Conservation (phyloP, 139 green algal species). For the Zygnema circumcarinatum region DNA sequence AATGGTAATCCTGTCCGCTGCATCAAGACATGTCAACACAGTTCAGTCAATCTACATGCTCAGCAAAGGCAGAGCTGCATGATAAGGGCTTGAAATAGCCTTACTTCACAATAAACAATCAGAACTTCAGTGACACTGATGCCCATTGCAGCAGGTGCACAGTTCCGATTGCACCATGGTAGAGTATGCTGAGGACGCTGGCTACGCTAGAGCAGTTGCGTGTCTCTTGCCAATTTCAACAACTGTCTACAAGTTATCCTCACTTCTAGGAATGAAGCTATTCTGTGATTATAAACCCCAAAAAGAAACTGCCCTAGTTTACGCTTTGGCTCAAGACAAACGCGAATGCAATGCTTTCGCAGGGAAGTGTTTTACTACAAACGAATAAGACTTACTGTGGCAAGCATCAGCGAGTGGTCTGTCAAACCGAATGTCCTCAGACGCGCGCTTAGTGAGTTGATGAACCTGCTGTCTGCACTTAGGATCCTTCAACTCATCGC, state of each 20-base stretch:
- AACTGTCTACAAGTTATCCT: too few relatives aligned
- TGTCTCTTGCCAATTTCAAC: too few relatives aligned
- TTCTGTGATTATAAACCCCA: too few relatives aligned
- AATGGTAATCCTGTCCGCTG: slow-evolving; percentile 57
- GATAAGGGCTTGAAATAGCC: not conserved
- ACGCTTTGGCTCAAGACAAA: too few relatives aligned
- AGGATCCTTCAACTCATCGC: slow-evolving; percentile 53
- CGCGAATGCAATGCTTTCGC: too few relatives aligned
- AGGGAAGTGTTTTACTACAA: too few relatives aligned
- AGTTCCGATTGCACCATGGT: too few relatives aligned
- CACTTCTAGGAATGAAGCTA: too few relatives aligned
- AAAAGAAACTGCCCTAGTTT: too few relatives aligned
- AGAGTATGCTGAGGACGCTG: too few relatives aligned
- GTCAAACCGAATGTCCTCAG: slow-evolving; percentile 86
- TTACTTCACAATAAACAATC: not conserved
- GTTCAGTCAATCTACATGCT: not conserved
- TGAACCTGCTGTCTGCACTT: slow-evolving; percentile 72
- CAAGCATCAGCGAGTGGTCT: slow-evolving; percentile 65
- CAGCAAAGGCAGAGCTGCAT: not conserved
- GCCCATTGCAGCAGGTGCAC: not conserved
- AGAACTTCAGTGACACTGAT: not conserved
- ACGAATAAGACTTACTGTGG: slow-evolving; percentile 3
- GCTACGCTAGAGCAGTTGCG: too few relatives aligned
- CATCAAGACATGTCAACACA: too few relatives aligned
- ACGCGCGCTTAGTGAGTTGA: slow-evolving; percentile 65